Evolutionary conservation across 163 green algal genomes (phyloP).

Genomic region (Prototheca wickerhamii): DNA sequence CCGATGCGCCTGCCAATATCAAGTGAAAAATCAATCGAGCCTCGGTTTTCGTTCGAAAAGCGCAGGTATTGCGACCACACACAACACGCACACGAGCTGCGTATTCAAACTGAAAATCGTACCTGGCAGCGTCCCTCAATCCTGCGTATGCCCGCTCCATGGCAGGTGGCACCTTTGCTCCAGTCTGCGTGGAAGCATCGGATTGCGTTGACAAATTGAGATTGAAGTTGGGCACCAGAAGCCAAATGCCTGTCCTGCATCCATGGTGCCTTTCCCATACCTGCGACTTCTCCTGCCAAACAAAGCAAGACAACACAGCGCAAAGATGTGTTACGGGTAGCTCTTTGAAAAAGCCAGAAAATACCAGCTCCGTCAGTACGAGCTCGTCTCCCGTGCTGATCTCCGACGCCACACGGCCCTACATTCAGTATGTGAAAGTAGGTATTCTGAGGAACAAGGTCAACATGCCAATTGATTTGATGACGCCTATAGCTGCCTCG

Average conservation of each 20-base stretch:
- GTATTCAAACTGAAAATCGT: too few species aligned
- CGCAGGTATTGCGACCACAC: too few species aligned
- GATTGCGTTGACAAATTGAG: too few species aligned
- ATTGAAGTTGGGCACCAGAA: too few species aligned
- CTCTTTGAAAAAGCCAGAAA: constrained; percentile 68
- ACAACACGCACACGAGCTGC: too few species aligned
- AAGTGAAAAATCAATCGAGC: constrained; percentile 1
- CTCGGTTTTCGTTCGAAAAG: too few species aligned
- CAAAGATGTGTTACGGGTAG: constrained; percentile 50
- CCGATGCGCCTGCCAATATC: constrained; percentile 27
- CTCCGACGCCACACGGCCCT: constrained; percentile 71
- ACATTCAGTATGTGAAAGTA: constrained; percentile 24
- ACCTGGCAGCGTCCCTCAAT: constrained; percentile 46
- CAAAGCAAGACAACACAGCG: constrained; percentile 75
- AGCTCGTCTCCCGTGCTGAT: constrained; percentile 85
- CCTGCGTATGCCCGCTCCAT: constrained; percentile 34
- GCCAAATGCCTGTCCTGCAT: too few species aligned
- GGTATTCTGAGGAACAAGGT: too few species aligned
- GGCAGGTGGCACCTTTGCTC: constrained; percentile 37
- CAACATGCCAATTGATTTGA: too few species aligned
- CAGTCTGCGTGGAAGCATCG: too few species aligned
- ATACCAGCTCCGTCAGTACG: constrained; percentile 87
- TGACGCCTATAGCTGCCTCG: background rate
- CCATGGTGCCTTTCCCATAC: constrained; percentile 38
- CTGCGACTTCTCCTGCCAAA: constrained; percentile 73